phyloP scores from a whole-genome alignment of 2,329 filamentous ascomycete species.

The Zasmidium cellare region DNA sequence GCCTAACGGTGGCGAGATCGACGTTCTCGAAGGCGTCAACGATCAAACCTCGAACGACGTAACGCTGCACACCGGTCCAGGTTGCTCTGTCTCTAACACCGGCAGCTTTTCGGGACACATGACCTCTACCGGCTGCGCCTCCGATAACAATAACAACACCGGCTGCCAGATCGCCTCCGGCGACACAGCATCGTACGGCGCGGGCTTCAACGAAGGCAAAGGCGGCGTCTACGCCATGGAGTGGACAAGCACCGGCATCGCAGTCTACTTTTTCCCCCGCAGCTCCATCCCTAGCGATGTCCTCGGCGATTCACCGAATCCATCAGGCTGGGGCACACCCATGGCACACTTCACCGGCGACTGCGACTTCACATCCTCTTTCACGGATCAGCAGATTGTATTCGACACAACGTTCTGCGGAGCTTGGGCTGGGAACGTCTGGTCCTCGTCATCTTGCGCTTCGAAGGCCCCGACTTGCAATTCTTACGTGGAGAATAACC shows the following conservation, averaged over 20 bases:
- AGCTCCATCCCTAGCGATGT: constrained; percentile 44
- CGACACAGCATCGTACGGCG: constrained; percentile 34
- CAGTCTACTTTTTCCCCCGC: constrained; percentile 39
- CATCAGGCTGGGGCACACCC: constrained; percentile 63
- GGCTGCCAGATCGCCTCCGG: constrained; percentile 53
- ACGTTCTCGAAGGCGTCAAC: constrained; percentile 44
- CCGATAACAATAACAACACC: constrained; percentile 42
- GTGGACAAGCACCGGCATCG: constrained; percentile 31
- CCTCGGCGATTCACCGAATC: constrained; percentile 52
- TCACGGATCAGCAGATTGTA: constrained; percentile 45
- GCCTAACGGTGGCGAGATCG: constrained; percentile 40
- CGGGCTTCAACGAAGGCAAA: constrained; percentile 46
- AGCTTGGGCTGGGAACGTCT: constrained; percentile 39
- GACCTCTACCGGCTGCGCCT: constrained; percentile 32
- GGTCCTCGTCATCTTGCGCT: constrained; percentile 35
- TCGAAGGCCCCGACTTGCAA: constrained; percentile 30
- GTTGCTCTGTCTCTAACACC: constrained; percentile 35
- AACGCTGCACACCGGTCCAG: constrained; percentile 37
- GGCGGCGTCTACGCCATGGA: constrained; percentile 41
- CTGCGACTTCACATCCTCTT: constrained; percentile 38
- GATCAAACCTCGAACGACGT: constrained; percentile 34
- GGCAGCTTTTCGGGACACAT: constrained; percentile 75
- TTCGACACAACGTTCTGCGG: constrained; percentile 65
- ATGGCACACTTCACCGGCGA: constrained; percentile 60
- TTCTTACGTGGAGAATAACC: constrained; percentile 36